Evolutionary conservation across 1,139 yeast species (phyloP).

Genomic region (Blastobotrys arbuscula): DNA sequence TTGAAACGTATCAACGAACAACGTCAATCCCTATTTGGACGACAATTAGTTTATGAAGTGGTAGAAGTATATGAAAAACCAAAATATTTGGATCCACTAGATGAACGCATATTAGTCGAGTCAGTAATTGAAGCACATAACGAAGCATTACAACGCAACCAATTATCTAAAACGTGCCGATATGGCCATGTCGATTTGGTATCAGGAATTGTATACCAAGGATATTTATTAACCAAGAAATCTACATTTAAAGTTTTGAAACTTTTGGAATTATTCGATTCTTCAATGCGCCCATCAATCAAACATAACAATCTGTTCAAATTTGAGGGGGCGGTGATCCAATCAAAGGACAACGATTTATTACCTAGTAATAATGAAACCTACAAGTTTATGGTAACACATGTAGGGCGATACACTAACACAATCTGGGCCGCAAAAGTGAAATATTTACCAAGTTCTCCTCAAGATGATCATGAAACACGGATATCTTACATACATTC

Average conservation of each 20-base stretch:
- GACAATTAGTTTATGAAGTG: conserved; percentile 26
- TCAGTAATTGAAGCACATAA: conserved; percentile 33
- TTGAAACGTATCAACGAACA: conserved; percentile 28
- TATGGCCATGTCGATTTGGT: conserved; percentile 23
- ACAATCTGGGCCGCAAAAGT: conserved; percentile 28
- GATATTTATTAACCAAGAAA: conserved; percentile 25
- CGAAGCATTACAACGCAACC: conserved; percentile 18
- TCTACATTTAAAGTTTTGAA: conserved; percentile 17
- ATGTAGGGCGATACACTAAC: conserved; percentile 24
- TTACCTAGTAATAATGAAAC: conserved; percentile 16
- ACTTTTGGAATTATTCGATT: conserved; percentile 1
- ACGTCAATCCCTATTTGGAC: conserved; percentile 12
- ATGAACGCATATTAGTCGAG: conserved; percentile 31
- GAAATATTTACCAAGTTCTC: conserved; percentile 5
- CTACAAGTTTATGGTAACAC: conserved; percentile 26
- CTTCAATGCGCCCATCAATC: neutral
- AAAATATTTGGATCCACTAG: conserved; percentile 30
- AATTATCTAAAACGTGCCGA: conserved; percentile 14
- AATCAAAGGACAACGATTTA: neutral
- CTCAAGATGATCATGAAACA: neutral
- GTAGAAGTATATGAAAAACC: conserved; percentile 30
- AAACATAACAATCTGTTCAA: conserved; percentile 14
- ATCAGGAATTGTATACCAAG: conserved; percentile 27
- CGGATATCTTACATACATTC: conserved; percentile 2
- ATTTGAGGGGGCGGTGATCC: conserved; percentile 20